These are phyloP conservation scores for Rhipidocladum racemiflorum DNA, from an alignment of 176 grass and related monocot genomes.

Conservation along the genomic window DNA sequence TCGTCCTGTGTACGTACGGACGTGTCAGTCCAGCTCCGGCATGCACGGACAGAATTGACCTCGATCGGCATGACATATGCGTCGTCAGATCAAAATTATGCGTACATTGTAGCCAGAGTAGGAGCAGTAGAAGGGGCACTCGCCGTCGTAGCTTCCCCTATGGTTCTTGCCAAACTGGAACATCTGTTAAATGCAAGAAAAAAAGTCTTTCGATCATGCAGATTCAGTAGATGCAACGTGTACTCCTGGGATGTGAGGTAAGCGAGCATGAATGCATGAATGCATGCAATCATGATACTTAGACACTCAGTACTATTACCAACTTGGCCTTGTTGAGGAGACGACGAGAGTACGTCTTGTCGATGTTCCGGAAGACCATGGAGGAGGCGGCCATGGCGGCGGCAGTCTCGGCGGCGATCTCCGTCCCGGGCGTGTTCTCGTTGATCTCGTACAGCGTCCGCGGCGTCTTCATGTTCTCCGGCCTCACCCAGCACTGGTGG, in stretches of 20 bases:
- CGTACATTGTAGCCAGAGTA: constrained; percentile 82
- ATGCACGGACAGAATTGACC: background rate
- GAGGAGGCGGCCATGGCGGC: constrained; percentile 79
- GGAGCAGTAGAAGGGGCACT: constrained; percentile 99
- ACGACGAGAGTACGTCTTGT: constrained; percentile 52
- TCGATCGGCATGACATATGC: background rate
- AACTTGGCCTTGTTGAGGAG: constrained; percentile 96
- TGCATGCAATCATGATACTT: background rate
- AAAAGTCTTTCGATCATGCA: background rate
- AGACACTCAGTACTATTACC: constrained; percentile 23
- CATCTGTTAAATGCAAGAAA: constrained; percentile 33
- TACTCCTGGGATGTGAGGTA: background rate
- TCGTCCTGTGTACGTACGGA: constrained; percentile 58
- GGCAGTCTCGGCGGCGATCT: constrained; percentile 91
- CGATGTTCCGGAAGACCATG: constrained; percentile 52
- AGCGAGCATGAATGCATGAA: background rate
- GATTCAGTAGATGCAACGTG: background rate
- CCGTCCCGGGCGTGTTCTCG: constrained; percentile 59
- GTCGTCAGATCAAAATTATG: background rate
- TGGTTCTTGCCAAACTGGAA: constrained; percentile 67
- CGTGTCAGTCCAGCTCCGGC: background rate
- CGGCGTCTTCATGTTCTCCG: constrained; percentile 86
- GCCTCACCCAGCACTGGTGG: constrained; percentile 87
- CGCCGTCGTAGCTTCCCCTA: constrained; percentile 84
- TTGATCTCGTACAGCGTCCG: constrained; percentile 88